Conservation (phyloP, 2,329 filamentous ascomycete genomes). For the Raffaelea deltoideospora region DNA sequence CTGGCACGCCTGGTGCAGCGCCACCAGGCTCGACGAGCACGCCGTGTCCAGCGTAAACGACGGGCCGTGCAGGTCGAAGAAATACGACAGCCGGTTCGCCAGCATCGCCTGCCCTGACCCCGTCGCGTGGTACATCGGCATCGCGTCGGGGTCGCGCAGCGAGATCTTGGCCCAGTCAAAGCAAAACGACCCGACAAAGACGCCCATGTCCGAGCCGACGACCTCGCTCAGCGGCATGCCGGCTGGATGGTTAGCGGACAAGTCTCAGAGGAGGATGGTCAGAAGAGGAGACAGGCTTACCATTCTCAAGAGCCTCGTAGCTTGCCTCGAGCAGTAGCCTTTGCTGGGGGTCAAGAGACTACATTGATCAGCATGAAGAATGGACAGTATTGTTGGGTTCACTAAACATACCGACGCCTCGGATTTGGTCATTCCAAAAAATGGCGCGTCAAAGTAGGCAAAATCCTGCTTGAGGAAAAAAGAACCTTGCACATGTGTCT, state of each 20-base stretch:
- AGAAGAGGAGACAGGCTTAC: slow-evolving; percentile 2
- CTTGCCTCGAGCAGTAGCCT: slow-evolving; percentile 9
- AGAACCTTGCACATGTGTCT: slow-evolving; percentile 18
- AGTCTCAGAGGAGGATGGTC: background rate
- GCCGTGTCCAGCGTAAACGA: slow-evolving; percentile 28
- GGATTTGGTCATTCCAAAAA: slow-evolving; percentile 14
- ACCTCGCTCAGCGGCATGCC: slow-evolving; percentile 10
- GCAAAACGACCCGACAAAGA: slow-evolving; percentile 13
- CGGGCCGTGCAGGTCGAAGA: slow-evolving; percentile 25
- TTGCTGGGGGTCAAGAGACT: slow-evolving; percentile 11
- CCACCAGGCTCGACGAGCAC: slow-evolving; percentile 25
- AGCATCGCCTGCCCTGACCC: slow-evolving; percentile 20
- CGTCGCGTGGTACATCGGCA: slow-evolving; percentile 17
- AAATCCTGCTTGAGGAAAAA: slow-evolving; percentile 15
- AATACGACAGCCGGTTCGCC: slow-evolving; percentile 25
- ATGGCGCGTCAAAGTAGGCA: slow-evolving; percentile 13
- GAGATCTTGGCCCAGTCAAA: slow-evolving; percentile 14
- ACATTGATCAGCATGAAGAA: background rate
- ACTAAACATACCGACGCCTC: slow-evolving; percentile 14
- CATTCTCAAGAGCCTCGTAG: slow-evolving; percentile 15
- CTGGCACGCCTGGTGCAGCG: slow-evolving; percentile 23
- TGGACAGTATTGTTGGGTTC: background rate
- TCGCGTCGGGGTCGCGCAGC: slow-evolving; percentile 11
- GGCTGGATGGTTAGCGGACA: slow-evolving; percentile 4
- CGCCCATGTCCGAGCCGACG: slow-evolving; percentile 9